Evolutionary conservation across 805 yeast species (phyloP), one percentile per base, ranked within the genome.

Genomic region (Candida tibetensis): DNA sequence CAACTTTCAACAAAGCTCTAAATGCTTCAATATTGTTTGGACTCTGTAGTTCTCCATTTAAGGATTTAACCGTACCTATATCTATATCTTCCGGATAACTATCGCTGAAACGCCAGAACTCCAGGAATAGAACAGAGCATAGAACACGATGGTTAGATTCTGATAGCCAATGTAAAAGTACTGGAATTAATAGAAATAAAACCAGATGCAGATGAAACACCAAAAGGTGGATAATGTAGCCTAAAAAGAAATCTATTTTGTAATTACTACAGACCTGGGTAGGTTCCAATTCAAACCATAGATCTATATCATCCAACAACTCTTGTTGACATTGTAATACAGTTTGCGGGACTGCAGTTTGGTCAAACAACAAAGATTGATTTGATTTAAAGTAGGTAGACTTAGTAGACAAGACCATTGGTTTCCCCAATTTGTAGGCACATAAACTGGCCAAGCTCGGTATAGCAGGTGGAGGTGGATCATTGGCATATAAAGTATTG

Each of bases 241-340:
- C 72, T 2, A 58, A 28, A 10, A 66, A 39, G 7, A 66, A 40
- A 17, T 56, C 59, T 13, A 35, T 30, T 17, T 58, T 51, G 40
- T 63, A 52, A 0, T 38, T 16, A 5, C 34, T 31, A n/a, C 51
- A 47, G 7, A 64, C 42, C 8, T 49, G 22, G 9, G 31, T 26
- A 1, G 71, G 71, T 25, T 64, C 66, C 45, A 62, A 46, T 21
- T 46, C 55, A 7, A 68, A 52, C 71, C 71, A 67, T 9, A 45
- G 49, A 37, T 65, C 70, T 2, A 67, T 57, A 34, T 64, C 70
- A 29, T 63, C 63, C 8, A 51, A 41, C 17, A 66, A 49, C 12
- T 49, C 45, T 4, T 48, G 44, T 22, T 55, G 52, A 39, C 50
- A 53, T 22, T 44, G 34, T 35, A 48, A 49, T 5, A 62, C 44